Evolutionary conservation across 2,329 filamentous ascomycete species (phyloP).

Genomic region (Epichloe uncinata): DNA sequence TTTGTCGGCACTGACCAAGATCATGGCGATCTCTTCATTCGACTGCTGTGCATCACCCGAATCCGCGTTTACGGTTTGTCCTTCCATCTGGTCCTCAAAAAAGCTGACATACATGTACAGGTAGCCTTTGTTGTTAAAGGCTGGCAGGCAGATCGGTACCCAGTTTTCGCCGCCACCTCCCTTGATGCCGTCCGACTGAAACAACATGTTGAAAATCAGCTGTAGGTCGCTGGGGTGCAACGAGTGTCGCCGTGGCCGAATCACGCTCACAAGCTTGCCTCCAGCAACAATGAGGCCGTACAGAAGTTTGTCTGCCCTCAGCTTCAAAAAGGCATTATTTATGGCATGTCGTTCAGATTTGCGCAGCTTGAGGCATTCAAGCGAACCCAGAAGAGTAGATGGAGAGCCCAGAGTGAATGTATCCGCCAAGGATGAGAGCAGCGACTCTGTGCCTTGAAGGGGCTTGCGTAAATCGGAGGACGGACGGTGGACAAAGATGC

Average conservation of each 20-base stretch:
- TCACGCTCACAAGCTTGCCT: slow-evolving; percentile 84
- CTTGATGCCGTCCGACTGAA: slow-evolving; percentile 85
- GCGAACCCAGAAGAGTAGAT: slow-evolving; percentile 71
- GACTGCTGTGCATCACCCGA: slow-evolving; percentile 47
- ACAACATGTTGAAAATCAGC: slow-evolving; percentile 98
- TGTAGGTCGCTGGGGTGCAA: slow-evolving; percentile 91
- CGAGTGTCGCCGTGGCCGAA: slow-evolving; percentile 86
- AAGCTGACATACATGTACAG: slow-evolving; percentile 99
- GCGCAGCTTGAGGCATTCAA: slow-evolving; percentile 86
- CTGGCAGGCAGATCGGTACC: slow-evolving; percentile 90
- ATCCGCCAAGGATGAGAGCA: slow-evolving; percentile 85
- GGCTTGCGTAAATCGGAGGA: slow-evolving; percentile 89
- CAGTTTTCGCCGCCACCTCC: slow-evolving; percentile 88
- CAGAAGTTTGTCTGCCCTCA: slow-evolving; percentile 62
- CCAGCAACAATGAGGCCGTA: slow-evolving; percentile 92
- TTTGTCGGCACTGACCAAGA: slow-evolving; percentile 84
- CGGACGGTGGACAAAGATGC: slow-evolving; percentile 77
- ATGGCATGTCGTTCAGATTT: slow-evolving; percentile 79
- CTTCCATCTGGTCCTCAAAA: slow-evolving; percentile 45
- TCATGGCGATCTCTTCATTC: slow-evolving; percentile 72
- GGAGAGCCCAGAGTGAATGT: slow-evolving; percentile 89
- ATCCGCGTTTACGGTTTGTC: slow-evolving; percentile 28
- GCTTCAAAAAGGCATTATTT: slow-evolving; percentile 75
- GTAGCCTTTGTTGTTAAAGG: slow-evolving; percentile 93
- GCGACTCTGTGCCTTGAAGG: slow-evolving; percentile 77